phyloP scores from a whole-genome alignment of 2,329 filamentous ascomycete genomes.

The Trichoderma guizhouense region DNA sequence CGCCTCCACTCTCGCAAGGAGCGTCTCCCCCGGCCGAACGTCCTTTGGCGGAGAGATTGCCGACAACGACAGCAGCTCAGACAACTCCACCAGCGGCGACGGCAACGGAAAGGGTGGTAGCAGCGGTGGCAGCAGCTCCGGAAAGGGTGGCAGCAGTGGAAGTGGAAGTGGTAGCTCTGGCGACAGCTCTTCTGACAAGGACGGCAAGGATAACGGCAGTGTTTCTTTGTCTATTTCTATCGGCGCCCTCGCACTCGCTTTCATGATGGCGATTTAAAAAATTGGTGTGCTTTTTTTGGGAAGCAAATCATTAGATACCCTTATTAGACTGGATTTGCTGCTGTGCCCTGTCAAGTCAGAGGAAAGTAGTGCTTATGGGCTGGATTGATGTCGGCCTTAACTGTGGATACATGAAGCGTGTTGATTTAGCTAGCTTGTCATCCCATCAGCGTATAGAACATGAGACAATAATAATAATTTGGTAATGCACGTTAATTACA shows the following conservation, averaged over 20 bases:
- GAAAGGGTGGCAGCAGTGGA: background rate
- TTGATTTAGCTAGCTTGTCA: background rate
- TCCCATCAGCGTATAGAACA: background rate
- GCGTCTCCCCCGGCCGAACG: slow-evolving; percentile 27
- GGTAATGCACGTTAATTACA: background rate
- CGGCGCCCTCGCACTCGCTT: background rate
- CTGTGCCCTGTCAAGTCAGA: background rate
- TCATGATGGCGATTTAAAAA: slow-evolving; percentile 7
- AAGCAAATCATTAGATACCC: background rate
- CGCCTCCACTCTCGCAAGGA: slow-evolving; percentile 27
- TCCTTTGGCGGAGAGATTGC: slow-evolving; percentile 32
- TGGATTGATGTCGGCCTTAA: background rate
- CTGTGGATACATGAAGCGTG: background rate
- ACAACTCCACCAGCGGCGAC: background rate
- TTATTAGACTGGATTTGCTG: background rate
- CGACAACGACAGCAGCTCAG: slow-evolving; percentile 13
- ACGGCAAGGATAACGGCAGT: background rate
- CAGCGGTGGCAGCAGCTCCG: background rate
- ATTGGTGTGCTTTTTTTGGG: background rate
- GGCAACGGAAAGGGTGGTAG: background rate
- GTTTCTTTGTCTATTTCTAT: background rate
- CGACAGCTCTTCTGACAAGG: background rate
- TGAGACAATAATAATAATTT: background rate
- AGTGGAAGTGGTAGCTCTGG: background rate
- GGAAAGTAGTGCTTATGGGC: background rate